These are phyloP conservation scores for Albatrellus sp. DNA, from an alignment of 1,284 basidiomycete species.

Conservation along the genomic window DNA sequence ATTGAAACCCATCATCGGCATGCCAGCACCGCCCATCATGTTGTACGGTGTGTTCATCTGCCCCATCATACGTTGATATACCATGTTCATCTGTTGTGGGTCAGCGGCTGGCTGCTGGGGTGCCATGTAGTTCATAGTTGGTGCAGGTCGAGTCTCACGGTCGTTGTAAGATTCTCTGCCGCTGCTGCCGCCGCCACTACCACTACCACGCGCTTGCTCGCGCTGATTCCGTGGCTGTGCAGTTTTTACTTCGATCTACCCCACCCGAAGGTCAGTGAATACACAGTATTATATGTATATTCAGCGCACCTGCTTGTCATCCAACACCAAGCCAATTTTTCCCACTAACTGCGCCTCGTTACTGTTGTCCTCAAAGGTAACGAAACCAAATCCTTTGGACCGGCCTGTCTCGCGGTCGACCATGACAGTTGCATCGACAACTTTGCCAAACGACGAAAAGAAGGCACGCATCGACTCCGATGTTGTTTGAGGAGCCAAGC, in stretches of 20 bases:
- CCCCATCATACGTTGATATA: constrained; percentile 46
- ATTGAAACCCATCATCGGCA: constrained; percentile 27
- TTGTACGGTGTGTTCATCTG: constrained; percentile 24
- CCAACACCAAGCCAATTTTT: constrained; percentile 56
- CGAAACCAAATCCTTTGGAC: constrained; percentile 91
- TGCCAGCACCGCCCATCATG: constrained; percentile 18
- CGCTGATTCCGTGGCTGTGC: constrained; percentile 69
- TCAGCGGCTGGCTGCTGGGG: constrained; percentile 20
- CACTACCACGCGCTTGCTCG: constrained; percentile 28
- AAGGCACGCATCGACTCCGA: constrained; percentile 74
- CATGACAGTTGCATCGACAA: constrained; percentile 90
- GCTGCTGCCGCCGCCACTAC: not conserved
- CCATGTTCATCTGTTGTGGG: constrained; percentile 38
- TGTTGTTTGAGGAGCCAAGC: constrained; percentile 68
- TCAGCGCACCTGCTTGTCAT: constrained; percentile 61
- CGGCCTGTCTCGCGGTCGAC: constrained; percentile 81
- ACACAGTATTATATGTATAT: constrained; percentile 3
- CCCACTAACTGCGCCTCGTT: constrained; percentile 65
- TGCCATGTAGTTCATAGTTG: constrained; percentile 12
- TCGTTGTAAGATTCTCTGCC: constrained; percentile 3
- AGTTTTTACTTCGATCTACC: constrained; percentile 77
- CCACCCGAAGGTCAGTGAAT: not conserved
- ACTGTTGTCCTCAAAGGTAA: constrained; percentile 76
- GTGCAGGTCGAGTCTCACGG: constrained; percentile 7
- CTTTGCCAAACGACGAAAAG: constrained; percentile 68